Base-by-base conservation (phyloP, 2,329 filamentous ascomycete species). In the Graphilbum ipis-grandicollis region DNA sequence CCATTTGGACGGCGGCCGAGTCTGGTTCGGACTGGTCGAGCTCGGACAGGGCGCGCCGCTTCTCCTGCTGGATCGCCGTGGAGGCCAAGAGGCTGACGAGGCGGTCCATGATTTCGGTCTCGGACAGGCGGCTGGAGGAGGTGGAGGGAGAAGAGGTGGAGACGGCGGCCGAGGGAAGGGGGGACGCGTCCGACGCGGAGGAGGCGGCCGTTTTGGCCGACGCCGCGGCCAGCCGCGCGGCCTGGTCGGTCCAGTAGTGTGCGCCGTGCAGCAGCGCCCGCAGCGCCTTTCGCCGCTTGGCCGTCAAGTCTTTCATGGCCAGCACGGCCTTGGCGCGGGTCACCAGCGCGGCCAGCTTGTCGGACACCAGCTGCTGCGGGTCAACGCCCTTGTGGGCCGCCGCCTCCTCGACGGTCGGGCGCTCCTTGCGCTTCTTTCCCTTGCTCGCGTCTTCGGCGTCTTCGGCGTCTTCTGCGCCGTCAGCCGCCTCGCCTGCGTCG, bases 241-340 rank as follows among this genome's bases (percentile, higher is more conserved):
- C 62, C 39, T 68, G 65, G 36, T 66, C 62, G 34, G 88, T 63
- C 32, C 79, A 68, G 33, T 67, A 65, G 48, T 71, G 72, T 33
- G 81, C 66, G 19, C 69, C 63, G 47, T 68, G 68, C 41, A 78
- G 63, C 58, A 92, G 81, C n/a, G 66, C 59, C 35, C 84, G 79
- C 37, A 92, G 65, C 37, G 76, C 68, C 51, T 78, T 73, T 63
- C 88, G 90, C 52, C 78, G 73, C 52, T 76, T 79, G 37, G 71
- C 80, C 23, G 68, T 67, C 25, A 85, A 59, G 19, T 63, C 50
- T 30, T 31, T 31, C 37, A 38, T 31, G 25, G 35, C 17, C 25
- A 52, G 43, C 29, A 56, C 37, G 13, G 40, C 30, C 40, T 52
- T 50, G 37, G 51, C 52, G 44, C 72, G 65, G 12, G 56, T 49